Percentiles rank a stretch among this genome's conserved stretches.
These are phyloP conservation scores for Penicillium egyptiacum DNA, from an alignment of 495 filamentous ascomycete genomes.

Conservation along the genomic window DNA sequence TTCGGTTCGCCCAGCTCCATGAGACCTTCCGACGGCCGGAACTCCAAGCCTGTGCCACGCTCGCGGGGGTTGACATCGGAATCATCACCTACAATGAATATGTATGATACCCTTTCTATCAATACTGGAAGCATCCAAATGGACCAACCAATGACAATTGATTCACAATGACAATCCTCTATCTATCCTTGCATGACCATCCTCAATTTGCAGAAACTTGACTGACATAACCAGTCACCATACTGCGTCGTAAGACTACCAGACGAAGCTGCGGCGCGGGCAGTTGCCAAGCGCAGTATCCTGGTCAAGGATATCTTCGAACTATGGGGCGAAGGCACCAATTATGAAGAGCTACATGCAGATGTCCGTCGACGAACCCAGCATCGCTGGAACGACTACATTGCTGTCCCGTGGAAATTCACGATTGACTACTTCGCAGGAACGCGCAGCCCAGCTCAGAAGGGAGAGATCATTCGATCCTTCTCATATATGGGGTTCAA, in stretches of 20 bases:
- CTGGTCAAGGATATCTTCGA: slow-evolving; percentile 80
- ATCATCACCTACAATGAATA: slow-evolving; percentile 68
- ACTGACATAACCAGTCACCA: slow-evolving; percentile 63
- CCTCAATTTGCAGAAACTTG: background rate
- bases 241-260: slow-evolving; percentile 76
- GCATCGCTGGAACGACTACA: slow-evolving; percentile 65
- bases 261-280: slow-evolving; percentile 61
- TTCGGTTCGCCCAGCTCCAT: slow-evolving; percentile 87
- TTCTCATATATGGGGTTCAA: slow-evolving; percentile 76
- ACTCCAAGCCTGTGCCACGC: slow-evolving; percentile 74
- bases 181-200: background rate
- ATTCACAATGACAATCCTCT: background rate
- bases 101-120: slow-evolving; percentile 50
- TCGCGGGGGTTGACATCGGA: slow-evolving; percentile 66
- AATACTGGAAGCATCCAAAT: background rate
- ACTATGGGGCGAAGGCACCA: slow-evolving; percentile 75
- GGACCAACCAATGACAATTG: background rate
- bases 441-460: slow-evolving; percentile 57
- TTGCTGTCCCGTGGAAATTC: slow-evolving; percentile 72
- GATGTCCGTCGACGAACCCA: slow-evolving; percentile 56
- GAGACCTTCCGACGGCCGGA: slow-evolving; percentile 88
- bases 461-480: slow-evolving; percentile 70
- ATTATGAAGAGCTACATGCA: slow-evolving; percentile 67
- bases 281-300: slow-evolving; percentile 72
- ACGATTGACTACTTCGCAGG: slow-evolving; percentile 74